Conservation (phyloP, 148 eudicot species). For the Drosera capensis region DNA sequence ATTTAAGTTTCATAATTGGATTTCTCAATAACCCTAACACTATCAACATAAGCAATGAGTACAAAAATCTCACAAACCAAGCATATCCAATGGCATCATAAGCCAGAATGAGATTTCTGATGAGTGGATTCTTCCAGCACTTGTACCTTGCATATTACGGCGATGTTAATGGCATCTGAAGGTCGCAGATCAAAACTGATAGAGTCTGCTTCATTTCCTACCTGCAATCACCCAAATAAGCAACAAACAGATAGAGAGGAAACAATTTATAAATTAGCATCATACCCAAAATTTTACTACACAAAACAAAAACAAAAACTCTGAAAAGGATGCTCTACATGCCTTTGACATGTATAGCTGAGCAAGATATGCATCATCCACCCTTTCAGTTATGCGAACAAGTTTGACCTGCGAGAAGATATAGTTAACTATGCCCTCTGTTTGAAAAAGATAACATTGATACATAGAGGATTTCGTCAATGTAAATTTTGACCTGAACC, state of each 20-base stretch:
- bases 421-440: neutral
- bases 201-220: slow-evolving; percentile 50
- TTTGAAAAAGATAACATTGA: neutral
- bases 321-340: too few relatives aligned
- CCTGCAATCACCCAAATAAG: slow-evolving; percentile 18
- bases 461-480: neutral
- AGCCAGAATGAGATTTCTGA: too few relatives aligned
- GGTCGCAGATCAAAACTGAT: slow-evolving; percentile 88
- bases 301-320: neutral
- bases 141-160: slow-evolving; percentile 94
- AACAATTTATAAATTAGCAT: neutral
- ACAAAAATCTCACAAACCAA: too few relatives aligned
- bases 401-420: slow-evolving; percentile 55
- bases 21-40: too few relatives aligned
- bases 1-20: too few relatives aligned
- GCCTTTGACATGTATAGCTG: slow-evolving; percentile 67
- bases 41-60: too few relatives aligned
- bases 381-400: slow-evolving; percentile 89
- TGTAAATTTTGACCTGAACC: too few relatives aligned
- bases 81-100: too few relatives aligned
- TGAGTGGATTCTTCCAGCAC: too few relatives aligned
- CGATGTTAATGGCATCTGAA: slow-evolving; percentile 94
- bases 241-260: neutral
- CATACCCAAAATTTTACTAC: neutral
- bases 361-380: slow-evolving; percentile 89